Evolutionary conservation across 1,284 basidiomycete species (phyloP).

Genomic region (Tranzscheliella williamsii): DNA sequence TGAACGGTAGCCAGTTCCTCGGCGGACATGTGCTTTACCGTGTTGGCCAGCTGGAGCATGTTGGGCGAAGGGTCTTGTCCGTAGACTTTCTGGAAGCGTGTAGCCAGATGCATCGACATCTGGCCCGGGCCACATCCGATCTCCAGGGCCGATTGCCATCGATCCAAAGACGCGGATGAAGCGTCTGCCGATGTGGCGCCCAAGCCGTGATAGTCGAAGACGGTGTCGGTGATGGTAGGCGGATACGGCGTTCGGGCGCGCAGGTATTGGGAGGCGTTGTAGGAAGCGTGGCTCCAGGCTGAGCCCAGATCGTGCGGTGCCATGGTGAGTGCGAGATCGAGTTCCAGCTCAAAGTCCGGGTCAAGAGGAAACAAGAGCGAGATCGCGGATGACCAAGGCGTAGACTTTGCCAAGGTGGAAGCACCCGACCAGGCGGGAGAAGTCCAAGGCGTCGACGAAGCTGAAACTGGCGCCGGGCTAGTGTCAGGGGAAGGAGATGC

Average conservation of each 20-base stretch:
- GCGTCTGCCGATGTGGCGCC: constrained; percentile 1
- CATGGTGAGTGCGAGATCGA: constrained; percentile 32
- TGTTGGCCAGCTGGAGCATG: constrained; percentile 37
- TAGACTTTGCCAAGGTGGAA: too few relatives aligned
- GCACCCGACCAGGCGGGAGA: background rate
- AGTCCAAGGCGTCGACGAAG: too few relatives aligned
- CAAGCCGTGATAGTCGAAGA: constrained; percentile 25
- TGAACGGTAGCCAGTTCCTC: constrained; percentile 20
- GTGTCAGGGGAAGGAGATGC: too few relatives aligned
- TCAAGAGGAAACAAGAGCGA: constrained; percentile 20
- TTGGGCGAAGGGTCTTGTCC: constrained; percentile 30
- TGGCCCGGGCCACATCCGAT: constrained; percentile 37
- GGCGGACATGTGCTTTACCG: constrained; percentile 29
- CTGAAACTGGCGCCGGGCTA: too few relatives aligned
- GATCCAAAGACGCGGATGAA: background rate
- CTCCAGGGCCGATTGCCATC: constrained; percentile 30
- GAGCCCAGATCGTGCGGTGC: constrained; percentile 25
- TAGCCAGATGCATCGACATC: constrained; percentile 35
- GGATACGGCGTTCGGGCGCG: constrained; percentile 35
- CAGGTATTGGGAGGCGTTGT: constrained; percentile 32
- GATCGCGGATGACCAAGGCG: constrained; percentile 4
- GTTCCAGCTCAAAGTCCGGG: constrained; percentile 27
- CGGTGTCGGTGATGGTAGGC: constrained; percentile 22
- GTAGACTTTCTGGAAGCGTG: constrained; percentile 21
- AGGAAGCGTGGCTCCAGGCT: constrained; percentile 31